phyloP scores from a whole-genome alignment of 768 basidiomycete genomes.

The Tylopilus sp. region DNA sequence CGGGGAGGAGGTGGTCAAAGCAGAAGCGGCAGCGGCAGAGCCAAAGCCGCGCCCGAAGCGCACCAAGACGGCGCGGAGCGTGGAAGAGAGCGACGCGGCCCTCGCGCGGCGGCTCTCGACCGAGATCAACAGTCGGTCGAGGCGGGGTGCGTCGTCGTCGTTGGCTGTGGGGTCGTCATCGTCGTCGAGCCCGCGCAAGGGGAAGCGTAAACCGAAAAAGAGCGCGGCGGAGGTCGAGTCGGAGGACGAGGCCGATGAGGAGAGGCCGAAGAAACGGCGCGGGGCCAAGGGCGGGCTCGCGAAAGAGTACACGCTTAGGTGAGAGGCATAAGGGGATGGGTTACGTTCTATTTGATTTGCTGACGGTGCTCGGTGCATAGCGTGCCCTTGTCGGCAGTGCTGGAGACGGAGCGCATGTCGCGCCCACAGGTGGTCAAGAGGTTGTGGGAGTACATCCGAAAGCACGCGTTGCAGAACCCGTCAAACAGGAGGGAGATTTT shows the following conservation, averaged over 20 bases:
- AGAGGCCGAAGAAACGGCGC: conserved; percentile 49
- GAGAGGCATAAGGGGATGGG: conserved; percentile 7
- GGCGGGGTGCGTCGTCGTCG: conserved; percentile 39
- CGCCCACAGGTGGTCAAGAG: conserved; percentile 90
- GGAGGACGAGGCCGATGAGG: conserved; percentile 49
- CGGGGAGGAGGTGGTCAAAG: conserved; percentile 11
- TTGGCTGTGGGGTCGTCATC: conserved; percentile 23
- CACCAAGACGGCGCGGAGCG: conserved; percentile 41
- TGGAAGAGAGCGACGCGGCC: conserved; percentile 63
- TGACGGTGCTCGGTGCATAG: no score
- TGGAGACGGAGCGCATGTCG: conserved; percentile 67
- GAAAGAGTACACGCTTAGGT: conserved; percentile 78
- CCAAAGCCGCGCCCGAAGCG: conserved; percentile 39
- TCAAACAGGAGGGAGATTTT: conserved; percentile 79
- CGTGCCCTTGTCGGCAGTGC: conserved; percentile 65
- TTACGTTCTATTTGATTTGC: no score
- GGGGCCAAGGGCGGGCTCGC: conserved; percentile 70
- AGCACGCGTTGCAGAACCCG: conserved; percentile 80
- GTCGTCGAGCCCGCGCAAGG: conserved; percentile 40
- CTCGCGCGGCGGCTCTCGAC: conserved; percentile 67
- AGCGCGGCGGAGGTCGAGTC: conserved; percentile 47
- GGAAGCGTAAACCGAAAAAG: conserved; percentile 45
- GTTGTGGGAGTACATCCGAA: conserved; percentile 88
- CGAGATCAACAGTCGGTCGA: conserved; percentile 64
- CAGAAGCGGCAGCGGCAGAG: neutral